Base-by-base conservation (phyloP, 805 yeast species). In the Saturnispora serradocipensis region DNA sequence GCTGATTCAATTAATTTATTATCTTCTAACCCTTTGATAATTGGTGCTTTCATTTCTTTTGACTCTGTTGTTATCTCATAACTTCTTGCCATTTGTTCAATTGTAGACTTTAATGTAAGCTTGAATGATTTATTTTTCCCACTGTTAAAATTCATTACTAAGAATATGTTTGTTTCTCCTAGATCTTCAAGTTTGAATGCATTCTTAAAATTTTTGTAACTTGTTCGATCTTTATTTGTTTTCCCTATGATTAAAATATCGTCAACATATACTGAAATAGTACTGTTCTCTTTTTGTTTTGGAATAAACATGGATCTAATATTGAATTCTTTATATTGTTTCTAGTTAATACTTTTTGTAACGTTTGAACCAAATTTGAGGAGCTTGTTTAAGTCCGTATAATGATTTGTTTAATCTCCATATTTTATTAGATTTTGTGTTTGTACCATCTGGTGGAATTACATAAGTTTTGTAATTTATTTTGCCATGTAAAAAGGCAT, bases 401-500 rank as follows among this genome's bases (percentile, higher is more conserved):
- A 51, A 20, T 13, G 28, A 28, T 35, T 44, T 49, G 4, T 36
- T 49, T 24, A 49, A n/a, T n/a, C 49, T 46, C 43, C 52, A 49
- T 3, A 46, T 28, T 7, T 22, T 5, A 24, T 11, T 11, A n/a
- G 24, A 7, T 15, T 27, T 16, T 3, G 20, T 25, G 25, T 13
- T 18, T 11, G 24, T 27, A 2, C 50, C 48, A 18, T 15, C 10
- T 6, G 54, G 52, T 25, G 53, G 57, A 18, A 40, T 5, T 6
- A 52, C 27, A 22, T 49, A 54, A 6, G 48, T 39, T 9, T 45
- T 32, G 27, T 46, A 42, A 30, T 54, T 53, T 11, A 55, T 44
- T 5, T 45, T 35, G 5, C 54, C 54, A 27, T 50, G 49, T 3
- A 51, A 32, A 30, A 55, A 53, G 16, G 50, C n/a, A 43, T 36